These are phyloP conservation scores for Fomitopsis pinicola DNA, from an alignment of 1,284 basidiomycete species.

Conservation along the genomic window DNA sequence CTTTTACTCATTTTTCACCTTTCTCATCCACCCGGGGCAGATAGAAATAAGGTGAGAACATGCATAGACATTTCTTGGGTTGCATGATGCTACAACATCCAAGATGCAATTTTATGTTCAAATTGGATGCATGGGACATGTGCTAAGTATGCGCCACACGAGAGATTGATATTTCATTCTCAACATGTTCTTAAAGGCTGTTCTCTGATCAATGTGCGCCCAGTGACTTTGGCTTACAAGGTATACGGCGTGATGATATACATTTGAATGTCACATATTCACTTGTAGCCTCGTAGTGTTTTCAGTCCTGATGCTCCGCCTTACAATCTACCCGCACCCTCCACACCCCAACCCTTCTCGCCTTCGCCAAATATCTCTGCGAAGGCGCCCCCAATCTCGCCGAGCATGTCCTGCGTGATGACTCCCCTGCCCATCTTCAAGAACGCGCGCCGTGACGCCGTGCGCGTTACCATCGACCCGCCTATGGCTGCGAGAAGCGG, in stretches of 20 bases:
- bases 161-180: too few relatives aligned
- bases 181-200: too few relatives aligned
- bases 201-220: too few relatives aligned
- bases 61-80: too few relatives aligned
- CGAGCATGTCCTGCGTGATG: constrained; percentile 87
- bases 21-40: too few relatives aligned
- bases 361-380: constrained; percentile 63
- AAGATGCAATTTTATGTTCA: too few relatives aligned
- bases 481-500: constrained; percentile 87
- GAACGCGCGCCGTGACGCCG: constrained; percentile 76
- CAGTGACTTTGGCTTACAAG: too few relatives aligned
- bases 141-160: too few relatives aligned
- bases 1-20: not conserved
- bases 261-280: too few relatives aligned
- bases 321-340: constrained; percentile 3
- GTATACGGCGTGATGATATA: not conserved
- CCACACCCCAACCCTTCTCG: constrained; percentile 29
- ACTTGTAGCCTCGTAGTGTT: not conserved
- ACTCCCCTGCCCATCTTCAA: constrained; percentile 71
- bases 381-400: constrained; percentile 73
- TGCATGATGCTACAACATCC: too few relatives aligned
- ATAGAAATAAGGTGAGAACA: too few relatives aligned
- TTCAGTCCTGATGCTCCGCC: not conserved
- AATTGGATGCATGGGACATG: too few relatives aligned
- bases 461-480: constrained; percentile 85